Evolutionary conservation across 2,329 filamentous ascomycete species (phyloP), one percentile per base, ranked within the genome.

Genomic region (Claviceps purpurea): DNA sequence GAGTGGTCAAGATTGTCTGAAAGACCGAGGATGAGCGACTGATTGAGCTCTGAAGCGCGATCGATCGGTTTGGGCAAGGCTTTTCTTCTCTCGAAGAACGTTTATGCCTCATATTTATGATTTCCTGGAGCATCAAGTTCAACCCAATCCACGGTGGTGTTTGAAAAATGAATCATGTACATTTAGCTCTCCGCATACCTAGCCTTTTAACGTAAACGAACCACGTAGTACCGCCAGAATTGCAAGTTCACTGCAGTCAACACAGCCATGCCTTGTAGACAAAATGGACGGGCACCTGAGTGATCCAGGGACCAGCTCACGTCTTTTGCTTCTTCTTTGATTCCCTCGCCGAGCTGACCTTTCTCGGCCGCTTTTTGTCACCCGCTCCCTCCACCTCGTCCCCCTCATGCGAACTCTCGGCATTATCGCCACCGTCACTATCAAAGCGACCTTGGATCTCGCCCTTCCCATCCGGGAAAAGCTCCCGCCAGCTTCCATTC

Each of bases 401-500:
- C 11, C 56, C 62, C 2, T 61, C 61, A 47, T 65, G 30, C 10
- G 10, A 34, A 34, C 10, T 34, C 30, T 34, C 67, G 0, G 65
- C 67, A 41, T 62, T 56, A 46, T 63, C 66, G 2, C 64, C 66
- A 39, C 65, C 60, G 22, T 68, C 63, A 26, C 62, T 65, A 24
- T 65, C 59, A 7, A 63, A 62, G 20, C 63, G 58, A 4, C 68
- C 70, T 55, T 69, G 69, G 51, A 74, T 67, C 59, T 74, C 70
- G 0, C 64, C 68, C 2, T 61, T 56, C 11, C 54, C 51, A 10
- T 61, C 63, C 22, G 68, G 69, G 50, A 79, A 78, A 42, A 75
- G 55, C 34, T 67, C 61, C 46, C 68, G 71, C 75, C 75, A 78
- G 5, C 62, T 77, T 4, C 84, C 85, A 58, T 85, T 74, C 47